phyloP scores from a whole-genome alignment of 2,329 filamentous ascomycete genomes.

The Chlorencoelia australis region DNA sequence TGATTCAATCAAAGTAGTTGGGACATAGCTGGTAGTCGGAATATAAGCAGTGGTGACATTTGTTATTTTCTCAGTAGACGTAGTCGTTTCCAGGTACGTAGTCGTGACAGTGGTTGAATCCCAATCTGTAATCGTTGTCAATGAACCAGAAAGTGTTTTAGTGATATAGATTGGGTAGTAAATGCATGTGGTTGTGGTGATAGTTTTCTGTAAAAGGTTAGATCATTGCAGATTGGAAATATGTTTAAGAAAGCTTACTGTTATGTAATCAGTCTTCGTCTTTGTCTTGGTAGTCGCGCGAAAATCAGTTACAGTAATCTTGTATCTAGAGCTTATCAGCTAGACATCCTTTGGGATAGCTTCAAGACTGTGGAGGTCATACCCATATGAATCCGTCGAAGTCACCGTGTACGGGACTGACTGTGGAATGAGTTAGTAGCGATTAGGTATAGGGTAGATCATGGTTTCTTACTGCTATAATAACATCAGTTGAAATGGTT shows the following conservation, averaged over 20 bases:
- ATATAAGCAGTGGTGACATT: conserved; percentile 1
- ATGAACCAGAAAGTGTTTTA: conserved; percentile 1
- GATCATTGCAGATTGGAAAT: too few relatives aligned
- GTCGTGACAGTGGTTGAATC: conserved; percentile 6
- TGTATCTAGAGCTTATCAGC: conserved; percentile 2
- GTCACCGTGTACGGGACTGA: conserved; percentile 14
- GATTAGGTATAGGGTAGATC: neutral
- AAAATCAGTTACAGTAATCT: neutral
- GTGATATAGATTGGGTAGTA: conserved; percentile 1
- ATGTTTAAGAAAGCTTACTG: too few relatives aligned
- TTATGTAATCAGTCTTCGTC: too few relatives aligned
- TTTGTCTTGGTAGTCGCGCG: conserved; percentile 1
- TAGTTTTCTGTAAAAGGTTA: too few relatives aligned
- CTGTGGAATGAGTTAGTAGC: conserved; percentile 1
- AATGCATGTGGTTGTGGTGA: conserved; percentile 2
- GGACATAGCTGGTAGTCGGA: conserved; percentile 1
- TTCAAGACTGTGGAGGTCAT: conserved; percentile 6
- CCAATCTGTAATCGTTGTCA: conserved; percentile 6
- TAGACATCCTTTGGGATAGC: too few relatives aligned
- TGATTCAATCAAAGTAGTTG: too few relatives aligned
- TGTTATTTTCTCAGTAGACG: too few relatives aligned
- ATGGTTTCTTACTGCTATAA: conserved; percentile 8
- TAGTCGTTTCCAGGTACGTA: conserved; percentile 5
- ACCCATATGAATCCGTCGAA: conserved; percentile 12
- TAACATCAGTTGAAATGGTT: conserved; percentile 6